These are phyloP conservation scores for Prunus mume DNA, from an alignment of 306 rosid species.

Conservation along the genomic window DNA sequence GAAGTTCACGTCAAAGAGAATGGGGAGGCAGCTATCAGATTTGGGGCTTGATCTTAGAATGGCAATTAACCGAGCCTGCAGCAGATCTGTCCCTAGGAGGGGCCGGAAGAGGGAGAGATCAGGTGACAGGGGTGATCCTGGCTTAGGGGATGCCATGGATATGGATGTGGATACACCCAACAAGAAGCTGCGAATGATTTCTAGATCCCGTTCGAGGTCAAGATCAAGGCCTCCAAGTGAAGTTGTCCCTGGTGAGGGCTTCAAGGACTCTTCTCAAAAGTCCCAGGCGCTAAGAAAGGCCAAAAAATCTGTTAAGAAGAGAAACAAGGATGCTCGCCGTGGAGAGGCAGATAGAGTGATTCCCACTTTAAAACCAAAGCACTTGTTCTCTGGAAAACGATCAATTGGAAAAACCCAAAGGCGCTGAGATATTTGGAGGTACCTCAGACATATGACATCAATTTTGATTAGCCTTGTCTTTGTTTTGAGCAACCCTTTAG, in stretches of 20 bases:
- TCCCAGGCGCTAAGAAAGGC: slow-evolving; percentile 59
- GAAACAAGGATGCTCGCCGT: slow-evolving; percentile 79
- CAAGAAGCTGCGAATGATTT: slow-evolving; percentile 59
- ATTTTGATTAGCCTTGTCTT: not conserved
- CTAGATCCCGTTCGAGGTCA: slow-evolving; percentile 57
- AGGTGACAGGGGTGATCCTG: slow-evolving; percentile 26
- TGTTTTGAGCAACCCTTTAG: not conserved
- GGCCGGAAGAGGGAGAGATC: slow-evolving; percentile 87
- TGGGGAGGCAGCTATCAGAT: slow-evolving; percentile 80
- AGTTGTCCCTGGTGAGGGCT: slow-evolving; percentile 83
- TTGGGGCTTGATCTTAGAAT: slow-evolving; percentile 66
- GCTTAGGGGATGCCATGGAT: slow-evolving; percentile 51
- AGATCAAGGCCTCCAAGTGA: slow-evolving; percentile 58
- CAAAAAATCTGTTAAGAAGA: slow-evolving; percentile 61
- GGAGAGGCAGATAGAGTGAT: slow-evolving; percentile 95
- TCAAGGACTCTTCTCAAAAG: slow-evolving; percentile 72
- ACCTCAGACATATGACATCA: not conserved
- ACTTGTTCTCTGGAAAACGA: slow-evolving; percentile 79
- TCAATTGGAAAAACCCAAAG: slow-evolving; percentile 65
- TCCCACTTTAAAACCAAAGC: slow-evolving; percentile 75
- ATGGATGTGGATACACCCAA: slow-evolving; percentile 43
- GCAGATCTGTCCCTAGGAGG: slow-evolving; percentile 52
- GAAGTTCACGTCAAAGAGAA: slow-evolving; percentile 62
- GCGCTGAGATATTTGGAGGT: slow-evolving; percentile 47
- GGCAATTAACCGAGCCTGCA: slow-evolving; percentile 67